Percentiles rank a stretch among this genome's conserved stretches.
phyloP scores from a whole-genome alignment of 1,284 basidiomycete species.

The Afroboletus lepidellus region DNA sequence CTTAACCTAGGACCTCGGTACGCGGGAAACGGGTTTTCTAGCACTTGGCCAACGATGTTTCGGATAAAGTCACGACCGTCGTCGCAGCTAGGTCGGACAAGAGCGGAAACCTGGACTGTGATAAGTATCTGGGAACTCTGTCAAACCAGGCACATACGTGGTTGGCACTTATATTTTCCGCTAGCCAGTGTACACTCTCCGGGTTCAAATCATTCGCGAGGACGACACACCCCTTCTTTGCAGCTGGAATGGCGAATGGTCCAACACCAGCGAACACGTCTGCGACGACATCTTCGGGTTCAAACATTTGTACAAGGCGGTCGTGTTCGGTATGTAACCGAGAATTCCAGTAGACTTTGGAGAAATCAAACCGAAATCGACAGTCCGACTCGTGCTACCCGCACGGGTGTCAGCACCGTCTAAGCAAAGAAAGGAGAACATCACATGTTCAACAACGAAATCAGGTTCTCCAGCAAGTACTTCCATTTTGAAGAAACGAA shows the following conservation, averaged over 20 bases:
- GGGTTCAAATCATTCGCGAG: conserved; percentile 96
- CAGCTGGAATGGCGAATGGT: conserved; percentile 93
- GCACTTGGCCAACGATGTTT: conserved; percentile 50
- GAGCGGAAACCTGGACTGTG: conserved; percentile 56
- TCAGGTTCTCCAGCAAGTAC: conserved; percentile 88
- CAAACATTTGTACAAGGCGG: conserved; percentile 72
- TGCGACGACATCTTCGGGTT: conserved; percentile 73
- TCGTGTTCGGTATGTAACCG: conserved; percentile 90
- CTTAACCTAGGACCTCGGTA: conserved; percentile 51
- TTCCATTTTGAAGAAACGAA: conserved; percentile 97
- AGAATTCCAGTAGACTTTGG: conserved; percentile 97
- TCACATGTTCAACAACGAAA: conserved; percentile 82
- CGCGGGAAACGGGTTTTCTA: conserved; percentile 63
- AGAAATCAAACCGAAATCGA: conserved; percentile 91
- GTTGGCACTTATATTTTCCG: conserved; percentile 74
- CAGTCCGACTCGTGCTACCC: conserved; percentile 80
- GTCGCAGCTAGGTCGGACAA: conserved; percentile 70
- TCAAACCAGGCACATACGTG: conserved; percentile 47
- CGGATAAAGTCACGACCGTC: conserved; percentile 88
- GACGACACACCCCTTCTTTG: conserved; percentile 85
- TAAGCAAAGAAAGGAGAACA: conserved; percentile 21
- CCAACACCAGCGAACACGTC: conserved; percentile 99
- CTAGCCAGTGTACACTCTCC: conserved; percentile 75
- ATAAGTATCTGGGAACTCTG: conserved; percentile 9
- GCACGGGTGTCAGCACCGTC: conserved; percentile 3